Evolutionary conservation across 257 asterid genomes (phyloP).

Genomic region (Nicotiana paniculata): DNA sequence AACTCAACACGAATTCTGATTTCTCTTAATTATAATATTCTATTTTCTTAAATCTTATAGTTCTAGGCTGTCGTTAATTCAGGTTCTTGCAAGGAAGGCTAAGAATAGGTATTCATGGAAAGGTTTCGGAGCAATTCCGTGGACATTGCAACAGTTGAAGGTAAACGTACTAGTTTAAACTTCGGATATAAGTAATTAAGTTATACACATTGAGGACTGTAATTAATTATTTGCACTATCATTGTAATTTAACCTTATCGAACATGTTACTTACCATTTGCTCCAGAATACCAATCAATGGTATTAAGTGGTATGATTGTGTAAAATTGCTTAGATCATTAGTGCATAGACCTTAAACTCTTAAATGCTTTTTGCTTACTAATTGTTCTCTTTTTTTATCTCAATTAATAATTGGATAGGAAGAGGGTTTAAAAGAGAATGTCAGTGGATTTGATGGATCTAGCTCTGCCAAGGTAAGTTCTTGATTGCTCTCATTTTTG

Average conservation of each 20-base stretch:
- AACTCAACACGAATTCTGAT: background rate
- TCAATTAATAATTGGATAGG: slow-evolving; percentile 29
- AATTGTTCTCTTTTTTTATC: background rate
- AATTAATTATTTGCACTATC: background rate
- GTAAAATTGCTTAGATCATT: no score
- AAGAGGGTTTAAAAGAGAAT: slow-evolving; percentile 60
- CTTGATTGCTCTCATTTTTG: background rate
- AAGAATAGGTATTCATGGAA: slow-evolving; percentile 89
- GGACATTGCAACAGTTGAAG: slow-evolving; percentile 60
- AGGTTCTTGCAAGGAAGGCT: slow-evolving; percentile 83
- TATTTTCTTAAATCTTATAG: background rate
- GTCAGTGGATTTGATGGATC: slow-evolving; percentile 43
- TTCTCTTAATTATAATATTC: background rate
- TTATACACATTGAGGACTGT: no score
- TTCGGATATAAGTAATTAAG: no score
- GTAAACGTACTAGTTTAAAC: slow-evolving; percentile 16
- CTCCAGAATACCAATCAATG: background rate
- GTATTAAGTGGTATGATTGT: no score
- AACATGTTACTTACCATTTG: background rate
- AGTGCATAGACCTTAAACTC: no score
- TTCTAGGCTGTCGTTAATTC: slow-evolving; percentile 11
- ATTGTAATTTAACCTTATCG: no score
- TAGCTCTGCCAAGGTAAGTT: slow-evolving; percentile 14
- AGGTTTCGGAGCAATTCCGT: slow-evolving; percentile 82
- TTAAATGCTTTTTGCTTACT: background rate